Evolutionary conservation across 179 eudicot species (phyloP).

Genomic region (Corrigiola litoralis): DNA sequence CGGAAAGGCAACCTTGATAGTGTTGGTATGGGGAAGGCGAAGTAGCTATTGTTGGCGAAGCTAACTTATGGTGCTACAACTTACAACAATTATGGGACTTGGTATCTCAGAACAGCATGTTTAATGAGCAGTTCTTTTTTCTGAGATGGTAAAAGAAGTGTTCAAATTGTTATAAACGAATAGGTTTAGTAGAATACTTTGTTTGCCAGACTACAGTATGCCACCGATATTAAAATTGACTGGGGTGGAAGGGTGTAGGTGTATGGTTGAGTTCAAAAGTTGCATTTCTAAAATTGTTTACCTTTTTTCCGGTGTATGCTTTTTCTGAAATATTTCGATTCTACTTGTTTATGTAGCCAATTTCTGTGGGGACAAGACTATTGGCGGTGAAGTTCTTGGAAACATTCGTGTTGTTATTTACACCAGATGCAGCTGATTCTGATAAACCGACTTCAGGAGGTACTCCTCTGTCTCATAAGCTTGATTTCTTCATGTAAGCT

Average conservation of each 20-base stretch:
- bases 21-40: no score
- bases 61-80: background rate
- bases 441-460: constrained; percentile 51
- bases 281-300: background rate
- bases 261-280: background rate
- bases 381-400: constrained; percentile 81
- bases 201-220: no score
- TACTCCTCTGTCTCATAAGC: constrained; percentile 20
- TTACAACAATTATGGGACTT: background rate
- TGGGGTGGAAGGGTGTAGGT: no score
- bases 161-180: no score
- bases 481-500: background rate
- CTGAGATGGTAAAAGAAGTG: no score
- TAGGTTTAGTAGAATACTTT: no score
- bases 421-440: constrained; percentile 47
- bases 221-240: no score
- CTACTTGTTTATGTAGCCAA: constrained; percentile 47
- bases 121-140: background rate
- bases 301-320: background rate
- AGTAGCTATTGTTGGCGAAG: background rate
- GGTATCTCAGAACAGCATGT: background rate
- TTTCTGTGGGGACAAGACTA: constrained; percentile 58
- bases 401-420: constrained; percentile 57
- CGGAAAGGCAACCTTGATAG: no score
- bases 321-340: background rate